Base-by-base conservation (phyloP, 805 yeast species). In the Kuraishia hungarica region DNA sequence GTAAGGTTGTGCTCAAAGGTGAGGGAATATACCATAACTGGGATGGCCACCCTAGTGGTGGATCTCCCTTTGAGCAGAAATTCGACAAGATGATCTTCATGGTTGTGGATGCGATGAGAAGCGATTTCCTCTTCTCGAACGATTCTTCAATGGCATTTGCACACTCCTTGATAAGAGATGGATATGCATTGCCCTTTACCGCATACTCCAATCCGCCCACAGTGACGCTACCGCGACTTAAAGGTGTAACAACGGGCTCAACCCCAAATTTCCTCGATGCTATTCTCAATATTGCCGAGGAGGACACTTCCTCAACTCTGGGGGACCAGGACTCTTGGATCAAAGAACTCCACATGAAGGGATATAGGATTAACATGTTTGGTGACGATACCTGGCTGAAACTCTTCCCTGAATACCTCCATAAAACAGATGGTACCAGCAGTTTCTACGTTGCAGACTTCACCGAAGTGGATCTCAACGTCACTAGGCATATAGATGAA, bases 381-480 rank as follows among this genome's bases (percentile, higher is more conserved):
- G 99, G 99, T 35, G 99, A 94, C 69, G 99, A 94, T 66, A 94
- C 99, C 1, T 94, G 99, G 99, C 69, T 92, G 58, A 92, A 90
- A 64, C 74, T 94, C 52, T 94, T 92, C 61, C 97, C 97, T 0
- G 68, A 68, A 8, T 76, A 76, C 59, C 92, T 93, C 63, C 74
- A 75, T 21, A 74, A 78, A 51, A 71, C 67, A 28, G 98, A 94
- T 47, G 98, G 98, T 1, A 93, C 98, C 0, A 84, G 88, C 50
- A 90, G 97, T 53, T 94, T 94, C 66, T 94, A 88, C 66, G 99
- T 94, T 1, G 86, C 94, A 54, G 99, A 94, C 67, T 94, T 89
- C 67, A 88, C 93, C 1, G 94, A 92, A 60, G 99, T 94, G 2
- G 99, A 94, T 62, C 76, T 79, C 59, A 94, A 94, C 62, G 99